phyloP scores from a whole-genome alignment of 331 rosid genomes.

The Acacia concinna region DNA sequence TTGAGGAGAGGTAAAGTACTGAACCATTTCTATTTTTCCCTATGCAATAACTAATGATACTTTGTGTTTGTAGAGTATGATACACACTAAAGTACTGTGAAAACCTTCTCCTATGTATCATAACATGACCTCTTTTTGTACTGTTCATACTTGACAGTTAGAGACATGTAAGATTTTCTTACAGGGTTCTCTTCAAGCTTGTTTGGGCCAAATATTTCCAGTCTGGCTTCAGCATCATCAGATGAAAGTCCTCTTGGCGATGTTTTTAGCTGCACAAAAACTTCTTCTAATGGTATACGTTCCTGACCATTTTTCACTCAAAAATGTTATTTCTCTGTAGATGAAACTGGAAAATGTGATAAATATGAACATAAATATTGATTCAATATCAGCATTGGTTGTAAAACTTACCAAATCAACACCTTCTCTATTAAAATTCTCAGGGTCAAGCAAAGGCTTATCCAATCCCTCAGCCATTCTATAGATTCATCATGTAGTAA shows the following conservation, averaged over 20 bases:
- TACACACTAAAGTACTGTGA: background rate
- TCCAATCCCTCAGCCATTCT: slow-evolving; percentile 74
- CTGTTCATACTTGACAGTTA: background rate
- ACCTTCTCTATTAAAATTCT: slow-evolving; percentile 67
- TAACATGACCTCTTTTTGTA: background rate
- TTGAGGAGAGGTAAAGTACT: background rate
- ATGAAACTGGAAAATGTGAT: slow-evolving; percentile 32
- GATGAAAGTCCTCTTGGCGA: slow-evolving; percentile 70
- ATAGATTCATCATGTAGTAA: slow-evolving; percentile 29
- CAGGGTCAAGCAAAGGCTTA: slow-evolving; percentile 76
- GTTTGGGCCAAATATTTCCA: slow-evolving; percentile 69
- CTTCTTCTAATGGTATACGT: slow-evolving; percentile 74
- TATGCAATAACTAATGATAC: background rate
- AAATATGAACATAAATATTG: background rate
- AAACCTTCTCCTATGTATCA: background rate
- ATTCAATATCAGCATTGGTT: background rate
- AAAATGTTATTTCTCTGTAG: slow-evolving; percentile 2
- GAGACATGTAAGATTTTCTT: slow-evolving; percentile 1
- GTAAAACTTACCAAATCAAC: slow-evolving; percentile 66
- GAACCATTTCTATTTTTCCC: background rate
- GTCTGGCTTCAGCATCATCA: slow-evolving; percentile 73
- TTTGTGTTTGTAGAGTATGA: background rate
- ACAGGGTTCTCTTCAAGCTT: slow-evolving; percentile 79
- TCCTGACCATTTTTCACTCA: slow-evolving; percentile 46
- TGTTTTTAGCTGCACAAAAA: slow-evolving; percentile 70